Evolutionary conservation across 768 basidiomycete genomes (phyloP), one percentile per base, ranked within the genome.

Genomic region (Austroboletus eburneus): DNA sequence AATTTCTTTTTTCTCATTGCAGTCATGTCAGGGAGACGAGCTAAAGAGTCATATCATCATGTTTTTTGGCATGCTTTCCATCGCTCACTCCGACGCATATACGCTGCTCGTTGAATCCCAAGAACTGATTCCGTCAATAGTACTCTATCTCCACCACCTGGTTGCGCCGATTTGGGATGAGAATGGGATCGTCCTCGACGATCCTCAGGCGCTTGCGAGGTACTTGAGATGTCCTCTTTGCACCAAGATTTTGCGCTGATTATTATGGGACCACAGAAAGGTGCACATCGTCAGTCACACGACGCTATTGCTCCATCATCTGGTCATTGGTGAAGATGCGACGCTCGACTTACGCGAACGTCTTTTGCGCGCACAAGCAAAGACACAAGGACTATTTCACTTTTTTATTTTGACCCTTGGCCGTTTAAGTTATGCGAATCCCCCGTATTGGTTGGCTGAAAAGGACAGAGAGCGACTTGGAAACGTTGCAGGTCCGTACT

Each of bases 401-500:
- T 73, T 81, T 59, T 90, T 89, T 58, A 78, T 82, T 23, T 80
- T 89, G n/a, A 78, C 81, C 1, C 77, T 92, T 45, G 85, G 89
- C 32, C 75, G 88, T 50, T 67, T 92, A 39, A 80, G 83, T 46
- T 90, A 79, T 49, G 80, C 83, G 6, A 81, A 80, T 38, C 69
- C 77, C 10, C 83, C 84, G 14, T 72, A 77, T 36, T 86, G 83
- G 80, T 61, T 85, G 25, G 66, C 72, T 20, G 45, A 48, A 14
- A 60, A 69, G 39, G 59, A 65, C 14, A 71, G 67, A 45, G 57
- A 61, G 18, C 73, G 75, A 37, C 56, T 82, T 34, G 72, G 71
- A 51, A 58, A 65, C 22, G 65, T 79, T 27, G 67, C 70, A 54
- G 81, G 85, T 81, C 59, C 40, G 73, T 58, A 17, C 16, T 43